Conservation (phyloP, 176 grass and related monocot genomes). For the Cenchrus fungigraminus region DNA sequence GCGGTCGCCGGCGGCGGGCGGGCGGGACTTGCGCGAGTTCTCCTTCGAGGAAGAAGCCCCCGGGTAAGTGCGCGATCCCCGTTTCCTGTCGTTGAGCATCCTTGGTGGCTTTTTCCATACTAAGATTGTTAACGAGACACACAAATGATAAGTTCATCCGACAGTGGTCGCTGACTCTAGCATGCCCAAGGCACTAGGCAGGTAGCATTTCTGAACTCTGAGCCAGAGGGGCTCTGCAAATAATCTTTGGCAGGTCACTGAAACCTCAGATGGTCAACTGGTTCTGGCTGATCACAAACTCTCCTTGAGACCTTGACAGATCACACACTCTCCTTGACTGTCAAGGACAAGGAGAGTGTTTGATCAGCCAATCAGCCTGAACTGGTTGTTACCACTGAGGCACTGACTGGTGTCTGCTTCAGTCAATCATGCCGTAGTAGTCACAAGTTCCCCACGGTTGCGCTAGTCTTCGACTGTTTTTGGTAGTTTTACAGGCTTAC, state of each 20-base stretch:
- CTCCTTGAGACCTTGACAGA: neutral
- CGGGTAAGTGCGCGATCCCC: slow-evolving; percentile 47
- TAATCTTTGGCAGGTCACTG: neutral
- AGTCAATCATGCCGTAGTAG: too few relatives aligned
- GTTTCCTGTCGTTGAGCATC: neutral
- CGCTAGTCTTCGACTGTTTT: too few relatives aligned
- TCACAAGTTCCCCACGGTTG: too few relatives aligned
- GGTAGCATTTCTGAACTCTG: neutral
- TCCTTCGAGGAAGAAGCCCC: slow-evolving; percentile 84
- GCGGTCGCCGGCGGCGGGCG: slow-evolving; percentile 67
- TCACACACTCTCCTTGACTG: too few relatives aligned
- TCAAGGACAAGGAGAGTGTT: too few relatives aligned
- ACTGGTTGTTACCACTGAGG: too few relatives aligned
- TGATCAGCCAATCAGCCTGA: too few relatives aligned
- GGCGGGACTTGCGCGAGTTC: slow-evolving; percentile 74
- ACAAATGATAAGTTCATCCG: neutral
- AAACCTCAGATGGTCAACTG: neutral
- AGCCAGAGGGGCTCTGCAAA: too few relatives aligned
- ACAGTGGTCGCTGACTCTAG: neutral
- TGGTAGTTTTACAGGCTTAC: too few relatives aligned
- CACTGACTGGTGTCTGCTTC: too few relatives aligned
- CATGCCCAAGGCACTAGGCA: neutral
- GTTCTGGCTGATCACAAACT: neutral
- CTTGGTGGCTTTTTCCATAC: neutral
- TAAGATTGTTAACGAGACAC: too few relatives aligned